Conservation (phyloP, 805 yeast species). For the Yarrowia phangngaensis region DNA sequence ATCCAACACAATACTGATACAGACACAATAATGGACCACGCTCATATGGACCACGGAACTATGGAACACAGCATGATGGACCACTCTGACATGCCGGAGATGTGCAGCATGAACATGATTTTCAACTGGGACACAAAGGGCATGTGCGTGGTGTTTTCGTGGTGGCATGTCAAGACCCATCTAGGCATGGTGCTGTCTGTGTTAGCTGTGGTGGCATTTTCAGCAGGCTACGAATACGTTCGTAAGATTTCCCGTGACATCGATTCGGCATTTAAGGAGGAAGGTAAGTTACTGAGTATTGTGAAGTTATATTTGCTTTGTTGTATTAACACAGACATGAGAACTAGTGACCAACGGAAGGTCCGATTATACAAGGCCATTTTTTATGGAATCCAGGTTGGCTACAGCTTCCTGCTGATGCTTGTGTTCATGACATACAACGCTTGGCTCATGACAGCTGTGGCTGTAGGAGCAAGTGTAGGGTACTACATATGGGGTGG, state of each 20-base stretch:
- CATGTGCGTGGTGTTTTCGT: constrained; percentile 65
- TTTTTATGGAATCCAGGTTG: constrained; percentile 61
- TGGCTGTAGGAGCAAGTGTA: constrained; percentile 63
- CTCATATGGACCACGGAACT: constrained; percentile 9
- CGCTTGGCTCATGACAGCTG: constrained; percentile 75
- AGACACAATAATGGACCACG: constrained; percentile 13
- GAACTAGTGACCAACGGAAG: constrained; percentile 14
- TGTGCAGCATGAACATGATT: constrained; percentile 47
- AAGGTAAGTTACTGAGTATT: constrained; percentile 5
- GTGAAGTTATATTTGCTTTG: not conserved
- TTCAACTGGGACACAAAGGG: constrained; percentile 76
- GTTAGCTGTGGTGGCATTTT: constrained; percentile 46
- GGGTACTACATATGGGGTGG: constrained; percentile 62
- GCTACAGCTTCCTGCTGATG: constrained; percentile 57
- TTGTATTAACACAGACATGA: constrained; percentile 4
- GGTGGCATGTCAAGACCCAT: constrained; percentile 71
- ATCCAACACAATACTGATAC: not conserved
- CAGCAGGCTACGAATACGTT: constrained; percentile 61
- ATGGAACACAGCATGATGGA: constrained; percentile 20
- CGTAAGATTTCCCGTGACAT: constrained; percentile 36
- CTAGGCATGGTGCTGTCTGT: constrained; percentile 53
- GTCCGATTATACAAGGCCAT: constrained; percentile 30
- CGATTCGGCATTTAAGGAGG: constrained; percentile 25
- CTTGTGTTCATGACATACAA: constrained; percentile 82
- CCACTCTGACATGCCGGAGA: constrained; percentile 27